phyloP scores from a whole-genome alignment of 164 flowering plant species.

The Chimonanthus salicifolius region DNA sequence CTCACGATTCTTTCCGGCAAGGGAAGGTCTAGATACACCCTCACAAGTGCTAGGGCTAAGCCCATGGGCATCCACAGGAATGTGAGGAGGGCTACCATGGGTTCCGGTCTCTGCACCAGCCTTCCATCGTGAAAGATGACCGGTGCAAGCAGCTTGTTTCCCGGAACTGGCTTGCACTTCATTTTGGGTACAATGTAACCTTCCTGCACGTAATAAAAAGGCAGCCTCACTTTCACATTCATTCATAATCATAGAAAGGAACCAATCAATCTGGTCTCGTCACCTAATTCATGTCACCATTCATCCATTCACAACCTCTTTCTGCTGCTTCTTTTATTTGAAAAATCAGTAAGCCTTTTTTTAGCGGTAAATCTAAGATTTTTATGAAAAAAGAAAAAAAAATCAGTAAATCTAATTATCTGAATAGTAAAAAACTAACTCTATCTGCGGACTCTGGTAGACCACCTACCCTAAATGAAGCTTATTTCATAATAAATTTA shows the following conservation, averaged over 20 bases:
- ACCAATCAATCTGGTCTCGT: too few relatives aligned
- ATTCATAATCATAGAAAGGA: background rate
- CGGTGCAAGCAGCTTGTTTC: slow-evolving; percentile 56
- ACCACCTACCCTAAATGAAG: too few relatives aligned
- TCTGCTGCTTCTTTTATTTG: too few relatives aligned
- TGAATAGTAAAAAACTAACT: too few relatives aligned
- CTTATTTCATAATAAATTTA: too few relatives aligned
- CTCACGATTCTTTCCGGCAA: slow-evolving; percentile 51
- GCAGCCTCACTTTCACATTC: background rate
- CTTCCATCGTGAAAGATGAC: slow-evolving; percentile 78
- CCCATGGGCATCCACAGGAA: slow-evolving; percentile 79
- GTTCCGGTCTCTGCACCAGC: slow-evolving; percentile 67
- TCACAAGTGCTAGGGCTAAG: slow-evolving; percentile 41
- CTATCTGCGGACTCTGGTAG: too few relatives aligned
- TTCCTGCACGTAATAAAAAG: slow-evolving; percentile 45
- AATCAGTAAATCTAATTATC: too few relatives aligned
- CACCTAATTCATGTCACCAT: too few relatives aligned
- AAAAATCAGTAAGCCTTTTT: too few relatives aligned
- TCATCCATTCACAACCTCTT: too few relatives aligned
- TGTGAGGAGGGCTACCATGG: slow-evolving; percentile 44
- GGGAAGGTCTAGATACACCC: slow-evolving; percentile 57
- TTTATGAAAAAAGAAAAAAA: too few relatives aligned
- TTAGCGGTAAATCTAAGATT: too few relatives aligned
- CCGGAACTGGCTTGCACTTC: slow-evolving; percentile 49
- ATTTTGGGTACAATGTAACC: slow-evolving; percentile 66